Evolutionary conservation across 2,329 filamentous ascomycete species (phyloP), one percentile per base, ranked within the genome.

Genomic region (Exophiala mesophila): DNA sequence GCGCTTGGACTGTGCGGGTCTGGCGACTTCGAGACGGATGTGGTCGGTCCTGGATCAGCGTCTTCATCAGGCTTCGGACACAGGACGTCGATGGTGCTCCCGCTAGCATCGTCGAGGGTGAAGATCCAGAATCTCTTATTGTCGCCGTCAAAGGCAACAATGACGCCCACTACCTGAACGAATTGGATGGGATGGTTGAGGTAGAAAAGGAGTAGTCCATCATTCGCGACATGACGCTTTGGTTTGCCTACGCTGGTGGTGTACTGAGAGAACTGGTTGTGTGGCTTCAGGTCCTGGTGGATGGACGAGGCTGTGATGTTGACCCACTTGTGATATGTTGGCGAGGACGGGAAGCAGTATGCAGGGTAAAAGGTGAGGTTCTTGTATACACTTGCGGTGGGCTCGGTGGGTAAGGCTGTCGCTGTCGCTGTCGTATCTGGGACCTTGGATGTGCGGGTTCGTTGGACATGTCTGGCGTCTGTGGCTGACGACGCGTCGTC

Each of bases 171-270:
- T 21, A 89, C 63, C 48, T 82, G 80, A 39, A 85, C 76, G 77
- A 82, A 89, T 72, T 80, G 78, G 54, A 90, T 78, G 0, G 85
- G 85, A 53, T 89, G 79, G 61, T 88, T 89, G 36, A 72, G 63
- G 65, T 80, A 73, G 62, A 88, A 88, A 62, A 73, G 77, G 28
- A 78, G 63, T 36, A 71, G 66, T 57, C 77, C 74, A 17, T 31
- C 19, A 17, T 47, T 40, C n/a, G n/a, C n/a, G n/a, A 7, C 21
- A 7, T 16, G 12, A 18, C 17, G 18, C 13, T 5, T 33, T 15
- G 19, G 33, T 18, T 20, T 29, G 13, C 21, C 16, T 10, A 9
- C 7, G 19, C 12, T 18, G 39, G 42, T 51, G 20, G 45, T 44
- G 16, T 48, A 20, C 9, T 50, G 33, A 30, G 39, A 23, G 41